phyloP scores from a whole-genome alignment of 257 asterid species.

The Echites panduratus region DNA sequence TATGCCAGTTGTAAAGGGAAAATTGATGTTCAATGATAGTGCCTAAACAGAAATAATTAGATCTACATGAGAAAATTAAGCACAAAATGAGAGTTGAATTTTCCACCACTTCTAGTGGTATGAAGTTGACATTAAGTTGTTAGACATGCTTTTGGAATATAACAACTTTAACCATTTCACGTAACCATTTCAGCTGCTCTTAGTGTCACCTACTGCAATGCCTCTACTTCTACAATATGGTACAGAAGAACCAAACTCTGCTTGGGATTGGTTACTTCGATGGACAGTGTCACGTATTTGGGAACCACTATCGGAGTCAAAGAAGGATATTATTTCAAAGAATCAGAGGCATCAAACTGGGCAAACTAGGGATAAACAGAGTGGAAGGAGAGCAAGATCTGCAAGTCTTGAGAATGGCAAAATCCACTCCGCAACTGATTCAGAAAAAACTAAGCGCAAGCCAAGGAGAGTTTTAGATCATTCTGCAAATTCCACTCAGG shows the following conservation, averaged over 20 bases:
- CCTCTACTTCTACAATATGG: slow-evolving; percentile 43
- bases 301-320: slow-evolving; percentile 24
- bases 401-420: slow-evolving; percentile 18
- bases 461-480: slow-evolving; percentile 25
- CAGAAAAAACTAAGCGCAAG: slow-evolving; percentile 33
- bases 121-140: not conserved
- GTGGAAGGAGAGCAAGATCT: slow-evolving; percentile 20
- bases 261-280: slow-evolving; percentile 53
- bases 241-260: slow-evolving; percentile 46
- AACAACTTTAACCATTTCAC: not conserved
- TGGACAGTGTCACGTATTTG: slow-evolving; percentile 50
- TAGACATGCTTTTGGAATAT: not conserved
- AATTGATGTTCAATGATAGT: not conserved
- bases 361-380: slow-evolving; percentile 22
- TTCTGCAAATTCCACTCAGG: slow-evolving; percentile 18
- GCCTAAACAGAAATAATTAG: not conserved
- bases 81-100: not conserved
- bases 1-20: not conserved
- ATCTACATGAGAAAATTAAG: not conserved
- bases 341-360: slow-evolving; percentile 21
- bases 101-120: not conserved
- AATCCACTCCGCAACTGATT: slow-evolving; percentile 17
- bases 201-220: slow-evolving; percentile 30
- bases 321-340: slow-evolving; percentile 17
- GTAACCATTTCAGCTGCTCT: slow-evolving; percentile 38